Conservation (phyloP, 2,329 filamentous ascomycete species). For the Rhynchosporium agropyri region DNA sequence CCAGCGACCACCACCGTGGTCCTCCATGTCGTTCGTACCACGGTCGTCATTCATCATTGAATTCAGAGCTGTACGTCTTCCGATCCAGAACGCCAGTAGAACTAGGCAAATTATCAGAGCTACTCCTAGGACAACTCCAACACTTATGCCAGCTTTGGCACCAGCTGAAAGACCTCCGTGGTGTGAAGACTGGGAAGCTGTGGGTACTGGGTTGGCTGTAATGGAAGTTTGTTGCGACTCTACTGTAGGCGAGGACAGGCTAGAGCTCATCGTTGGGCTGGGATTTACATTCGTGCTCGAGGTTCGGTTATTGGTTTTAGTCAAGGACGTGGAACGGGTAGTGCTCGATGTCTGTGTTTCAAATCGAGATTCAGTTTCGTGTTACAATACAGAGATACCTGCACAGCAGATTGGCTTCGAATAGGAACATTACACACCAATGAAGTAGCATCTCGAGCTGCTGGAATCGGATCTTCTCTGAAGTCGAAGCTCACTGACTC, state of each 20-base stretch:
- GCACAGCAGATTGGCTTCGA: background rate
- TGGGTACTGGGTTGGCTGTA: background rate
- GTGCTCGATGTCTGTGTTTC: constrained; percentile 9
- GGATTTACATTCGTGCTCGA: background rate
- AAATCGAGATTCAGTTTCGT: background rate
- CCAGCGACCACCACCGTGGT: background rate
- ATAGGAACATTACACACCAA: background rate
- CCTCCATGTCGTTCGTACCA: background rate
- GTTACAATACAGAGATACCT: background rate
- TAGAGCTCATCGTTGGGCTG: constrained; percentile 1
- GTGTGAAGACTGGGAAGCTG: background rate
- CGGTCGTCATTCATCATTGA: background rate
- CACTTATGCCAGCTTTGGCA: constrained; percentile 12
- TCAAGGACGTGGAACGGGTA: background rate
- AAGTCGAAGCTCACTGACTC: constrained; percentile 1
- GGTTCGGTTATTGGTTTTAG: background rate
- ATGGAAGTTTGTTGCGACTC: background rate
- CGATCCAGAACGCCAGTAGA: constrained; percentile 7
- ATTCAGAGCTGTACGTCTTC: constrained; percentile 1
- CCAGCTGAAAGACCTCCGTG: constrained; percentile 2
- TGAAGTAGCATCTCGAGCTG: constrained; percentile 4
- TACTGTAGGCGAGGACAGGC: background rate
- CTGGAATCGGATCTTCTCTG: background rate
- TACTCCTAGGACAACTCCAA: constrained; percentile 1
- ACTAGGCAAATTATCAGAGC: constrained; percentile 6